Base-by-base conservation (phyloP, 1,139 yeast species). In the Blastobotrys elegans region DNA sequence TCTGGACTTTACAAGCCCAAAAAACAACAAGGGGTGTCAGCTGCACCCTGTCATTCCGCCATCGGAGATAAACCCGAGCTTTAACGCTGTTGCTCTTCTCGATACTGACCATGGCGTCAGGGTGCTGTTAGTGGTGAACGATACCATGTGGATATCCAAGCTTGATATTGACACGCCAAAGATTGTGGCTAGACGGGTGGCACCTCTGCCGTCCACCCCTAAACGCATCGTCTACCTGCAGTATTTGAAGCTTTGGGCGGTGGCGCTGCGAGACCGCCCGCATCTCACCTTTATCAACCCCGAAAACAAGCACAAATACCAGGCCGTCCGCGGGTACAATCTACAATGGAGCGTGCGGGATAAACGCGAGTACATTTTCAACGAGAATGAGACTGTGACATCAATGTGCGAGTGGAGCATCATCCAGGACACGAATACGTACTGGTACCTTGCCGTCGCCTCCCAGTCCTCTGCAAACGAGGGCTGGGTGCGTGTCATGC, bases 401-500 rank as follows among this genome's bases (percentile, higher is more conserved):
- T 43, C 55, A 4, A 26, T 51, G 21, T 51, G 53, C 21, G 56
- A 54, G 30, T 56, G 59, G 59, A 32, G 40, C 3, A 40, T 56
- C 6, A 35, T 32, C 11, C 35, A 43, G 11, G 43, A 47, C 8
- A 47, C 43, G 27, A 51, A 46, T 17, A 40, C 39, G 18, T 56
- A 56, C 39, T 37, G 40, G 14, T 57, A 51, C 32, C 40, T 56
- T 11, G 51, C 55, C 3, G 46, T 56, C 7, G 60, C 59, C n/a
- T 40, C 53, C 5, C 27, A 24, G 27, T n/a, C n/a, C n/a, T n/a
- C n/a, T n/a, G n/a, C n/a, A n/a, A n/a, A n/a, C n/a, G 10, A 6
- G 5, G 27, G 27, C 8, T 24, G 10, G 5, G 27, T 24, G 10
- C 27, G 27, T 6, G 27, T 24, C 8, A 5, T 24, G 27, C 27